Evolutionary conservation across 2,329 filamentous ascomycete genomes (phyloP).

Genomic region (Penicillium sp.): DNA sequence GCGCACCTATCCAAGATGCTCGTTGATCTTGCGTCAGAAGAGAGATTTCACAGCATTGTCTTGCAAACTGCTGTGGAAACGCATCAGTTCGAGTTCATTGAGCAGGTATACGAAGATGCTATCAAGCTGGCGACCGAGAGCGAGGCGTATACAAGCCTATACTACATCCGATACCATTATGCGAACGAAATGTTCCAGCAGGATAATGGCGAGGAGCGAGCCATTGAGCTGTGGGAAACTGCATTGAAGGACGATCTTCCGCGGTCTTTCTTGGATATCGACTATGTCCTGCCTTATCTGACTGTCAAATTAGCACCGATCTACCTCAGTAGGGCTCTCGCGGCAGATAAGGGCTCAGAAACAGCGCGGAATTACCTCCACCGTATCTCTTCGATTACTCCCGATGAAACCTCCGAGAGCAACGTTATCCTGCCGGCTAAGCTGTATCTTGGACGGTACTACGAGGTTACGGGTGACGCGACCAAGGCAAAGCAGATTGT

Average conservation of each 20-base stretch:
- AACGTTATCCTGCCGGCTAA: constrained; percentile 24
- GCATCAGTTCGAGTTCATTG: constrained; percentile 22
- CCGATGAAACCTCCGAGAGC: constrained; percentile 21
- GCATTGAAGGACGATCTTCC: constrained; percentile 25
- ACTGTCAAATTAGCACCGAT: constrained; percentile 24
- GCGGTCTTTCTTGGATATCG: constrained; percentile 18
- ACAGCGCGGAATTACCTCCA: constrained; percentile 17
- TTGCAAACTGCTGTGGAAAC: constrained; percentile 25
- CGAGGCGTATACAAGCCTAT: constrained; percentile 17
- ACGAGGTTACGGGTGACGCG: constrained; percentile 25
- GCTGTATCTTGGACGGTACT: constrained; percentile 28
- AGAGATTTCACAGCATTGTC: constrained; percentile 22
- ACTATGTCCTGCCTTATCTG: constrained; percentile 20
- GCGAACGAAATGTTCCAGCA: constrained; percentile 22
- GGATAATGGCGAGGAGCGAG: constrained; percentile 18
- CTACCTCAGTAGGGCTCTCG: constrained; percentile 23
- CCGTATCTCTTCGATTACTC: constrained; percentile 21
- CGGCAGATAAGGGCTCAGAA: constrained; percentile 9
- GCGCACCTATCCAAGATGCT: constrained; percentile 18
- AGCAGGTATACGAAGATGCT: constrained; percentile 26
- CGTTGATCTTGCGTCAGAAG: constrained; percentile 19
- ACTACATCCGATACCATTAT: constrained; percentile 24
- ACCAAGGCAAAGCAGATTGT: constrained; percentile 27
- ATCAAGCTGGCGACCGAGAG: constrained; percentile 20
- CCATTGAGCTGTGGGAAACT: constrained; percentile 23